Evolutionary conservation across 495 filamentous ascomycete genomes (phyloP), one percentile per base, ranked within the genome.

Genomic region (Penicillium cosmopolitanum): DNA sequence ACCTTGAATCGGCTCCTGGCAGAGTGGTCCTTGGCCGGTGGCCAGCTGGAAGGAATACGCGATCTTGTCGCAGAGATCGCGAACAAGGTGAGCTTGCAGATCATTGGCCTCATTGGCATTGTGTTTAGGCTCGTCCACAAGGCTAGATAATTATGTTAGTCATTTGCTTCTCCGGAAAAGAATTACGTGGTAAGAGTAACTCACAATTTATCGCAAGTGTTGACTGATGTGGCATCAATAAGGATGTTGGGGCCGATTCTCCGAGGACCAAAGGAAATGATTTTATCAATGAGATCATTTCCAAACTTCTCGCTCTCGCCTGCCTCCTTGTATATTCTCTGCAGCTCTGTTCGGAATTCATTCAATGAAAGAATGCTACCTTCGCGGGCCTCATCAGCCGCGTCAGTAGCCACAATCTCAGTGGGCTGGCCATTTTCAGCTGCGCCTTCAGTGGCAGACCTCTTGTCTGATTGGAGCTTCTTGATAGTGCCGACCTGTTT

Each of bases 1-100:
- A 36, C 96, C 95, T 78, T 96, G 95, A 16, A 97, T 87, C 2
- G 94, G 94, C 68, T 99, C 95, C 66, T 91, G 82, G 73, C 96
- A 98, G 36, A 99, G 82, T 9, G 95, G 94, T 0, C 95, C 95
- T 66, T 94, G 89, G 35, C 84, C 83, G 13, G 89, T 96, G n/a
- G 90, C 86, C 0, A 99, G 84, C 69, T 99, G 95, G 82, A 98
- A 98, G 46, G 89, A 92, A 68, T 99, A 91, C 12, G 85, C 79
- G 59, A 97, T 87, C 68, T 96, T 97, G 80, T 97, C 95, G 66
- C 85, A 86, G 63, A 98, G 87, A 70, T 95, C 89, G 40, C 81
- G 78, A 1, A 90, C 82, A 18, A 85, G 81, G 7, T 90, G 74
- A n/a, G 82, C 79, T 44, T 88, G 81, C 55, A 77, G 68, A 44